Base-by-base conservation (phyloP, 129 eudicot genomes). In the Helianthus tuberosus region DNA sequence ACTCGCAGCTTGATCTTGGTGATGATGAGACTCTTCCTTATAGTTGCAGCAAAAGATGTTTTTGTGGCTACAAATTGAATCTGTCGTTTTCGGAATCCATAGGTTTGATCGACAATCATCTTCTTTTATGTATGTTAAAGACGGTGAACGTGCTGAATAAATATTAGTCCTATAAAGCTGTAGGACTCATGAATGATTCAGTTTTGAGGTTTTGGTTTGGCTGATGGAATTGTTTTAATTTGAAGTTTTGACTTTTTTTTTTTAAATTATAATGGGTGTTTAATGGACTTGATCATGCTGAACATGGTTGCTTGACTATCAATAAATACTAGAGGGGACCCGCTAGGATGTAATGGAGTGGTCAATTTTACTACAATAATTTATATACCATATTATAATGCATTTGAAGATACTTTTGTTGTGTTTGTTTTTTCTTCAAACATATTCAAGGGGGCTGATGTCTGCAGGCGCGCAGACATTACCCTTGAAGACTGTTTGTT, bases 11-110 rank as follows among this genome's bases (percentile, higher is more conserved):
- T 71, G 73, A 48, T 84, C 49, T 67, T 84, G 82, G 88, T 84
- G 46, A 20, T 64, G 27, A 74, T 84, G 85, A 84, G 85, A 68
- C 77, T 84, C 77, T 80, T 84, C 80, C 82, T 84, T 52, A 71
- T 84, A 50, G 80, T 84, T 32, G 88, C 77, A 51, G 83, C 83
- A 35, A 84, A 84, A 73, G 88, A 84, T 80, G 82, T 84, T 52
- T 78, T 83, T 36, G 83, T 82, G 62, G 83, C 83, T 25, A 79
- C 83, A 72, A 79, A 79, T 79, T 79, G 32, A 79, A 46, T 27
- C 74, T 29, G 8, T 23, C 39, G 16, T 20, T 68, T 65, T 17
- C 15, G 1, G 39, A 54, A 25, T 36, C 75, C 62, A 67, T 35
- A 58, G 23, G 23, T 20, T 20, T 20, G 23, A 20, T 20, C 23